phyloP scores from a whole-genome alignment of 2,329 filamentous ascomycete genomes.

The Hypoxylon sp. region DNA sequence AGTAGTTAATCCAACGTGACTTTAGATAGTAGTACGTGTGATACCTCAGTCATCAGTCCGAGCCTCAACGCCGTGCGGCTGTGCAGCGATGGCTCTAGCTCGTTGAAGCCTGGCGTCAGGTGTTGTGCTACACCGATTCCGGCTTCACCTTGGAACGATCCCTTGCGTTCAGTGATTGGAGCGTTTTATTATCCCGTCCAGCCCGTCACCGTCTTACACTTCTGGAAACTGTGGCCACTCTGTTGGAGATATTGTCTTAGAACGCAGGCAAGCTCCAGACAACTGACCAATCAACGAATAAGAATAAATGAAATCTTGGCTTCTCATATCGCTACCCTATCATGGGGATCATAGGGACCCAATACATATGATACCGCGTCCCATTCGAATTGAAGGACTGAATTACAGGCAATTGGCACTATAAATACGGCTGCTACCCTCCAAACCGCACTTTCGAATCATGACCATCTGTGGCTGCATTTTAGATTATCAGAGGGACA shows the following conservation, averaged over 20 bases:
- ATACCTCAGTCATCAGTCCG: not conserved
- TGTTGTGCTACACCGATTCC: conserved; percentile 2
- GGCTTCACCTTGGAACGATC: conserved; percentile 6
- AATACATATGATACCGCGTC: not conserved
- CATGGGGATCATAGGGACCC: not conserved
- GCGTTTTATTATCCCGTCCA: not conserved
- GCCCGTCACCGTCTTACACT: not conserved
- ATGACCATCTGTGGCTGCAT: not conserved
- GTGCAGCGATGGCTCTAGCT: conserved; percentile 3
- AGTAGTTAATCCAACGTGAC: not conserved
- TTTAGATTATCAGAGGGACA: not conserved
- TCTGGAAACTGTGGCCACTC: not conserved
- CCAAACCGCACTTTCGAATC: not conserved
- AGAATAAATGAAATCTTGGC: not conserved
- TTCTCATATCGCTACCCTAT: not conserved
- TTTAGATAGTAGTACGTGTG: conserved; percentile 1
- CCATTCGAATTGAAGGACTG: not conserved
- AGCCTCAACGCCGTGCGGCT: conserved; percentile 1
- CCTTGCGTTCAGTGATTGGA: not conserved
- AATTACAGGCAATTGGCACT: no score
- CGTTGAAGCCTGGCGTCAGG: not conserved
- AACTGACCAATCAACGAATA: not conserved
- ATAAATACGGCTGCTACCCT: not conserved
- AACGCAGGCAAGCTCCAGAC: no score
- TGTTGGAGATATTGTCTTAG: not conserved